phyloP scores from a whole-genome alignment of 2,329 filamentous ascomycete genomes.

The Mollisia scopiformis region DNA sequence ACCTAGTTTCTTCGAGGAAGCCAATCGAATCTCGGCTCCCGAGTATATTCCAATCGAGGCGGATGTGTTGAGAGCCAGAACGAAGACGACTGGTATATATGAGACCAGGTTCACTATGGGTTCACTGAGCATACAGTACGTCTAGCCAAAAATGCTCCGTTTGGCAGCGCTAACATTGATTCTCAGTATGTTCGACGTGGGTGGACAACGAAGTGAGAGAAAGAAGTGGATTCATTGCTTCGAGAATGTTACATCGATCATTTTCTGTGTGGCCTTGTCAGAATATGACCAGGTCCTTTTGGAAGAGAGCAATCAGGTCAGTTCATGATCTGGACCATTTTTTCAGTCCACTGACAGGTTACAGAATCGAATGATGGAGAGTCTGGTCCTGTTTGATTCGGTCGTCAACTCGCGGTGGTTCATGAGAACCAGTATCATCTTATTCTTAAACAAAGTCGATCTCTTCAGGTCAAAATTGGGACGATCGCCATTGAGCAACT shows the following conservation, averaged over 20 bases:
- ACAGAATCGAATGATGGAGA: slow-evolving; percentile 99
- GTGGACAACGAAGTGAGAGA: slow-evolving; percentile 92
- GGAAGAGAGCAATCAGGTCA: slow-evolving; percentile 95
- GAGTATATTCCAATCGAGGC: slow-evolving; percentile 93
- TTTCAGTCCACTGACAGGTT: slow-evolving; percentile 22
- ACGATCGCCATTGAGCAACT: slow-evolving; percentile 87
- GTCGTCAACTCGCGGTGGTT: slow-evolving; percentile 99
- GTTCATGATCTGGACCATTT: slow-evolving; percentile 29
- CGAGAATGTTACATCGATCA: slow-evolving; percentile 98
- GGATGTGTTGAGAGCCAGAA: slow-evolving; percentile 92
- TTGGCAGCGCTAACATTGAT: slow-evolving; percentile 27
- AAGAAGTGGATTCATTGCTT: slow-evolving; percentile 99
- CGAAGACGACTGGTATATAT: slow-evolving; percentile 98
- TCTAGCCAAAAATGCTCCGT: slow-evolving; percentile 17
- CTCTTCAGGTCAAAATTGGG: slow-evolving; percentile 94
- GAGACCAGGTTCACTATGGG: slow-evolving; percentile 99
- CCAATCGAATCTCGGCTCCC: slow-evolving; percentile 76
- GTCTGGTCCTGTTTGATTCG: slow-evolving; percentile 92
- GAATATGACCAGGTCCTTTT: slow-evolving; percentile 98
- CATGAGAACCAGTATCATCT: slow-evolving; percentile 96
- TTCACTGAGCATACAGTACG: slow-evolving; percentile 97
- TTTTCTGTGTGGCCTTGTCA: slow-evolving; percentile 96
- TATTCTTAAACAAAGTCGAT: slow-evolving; percentile 99
- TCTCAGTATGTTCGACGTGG: slow-evolving; percentile 95
- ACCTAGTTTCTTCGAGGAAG: slow-evolving; percentile 91